phyloP scores from a whole-genome alignment of 345 rosid species.

The Brassica cretica region DNA sequence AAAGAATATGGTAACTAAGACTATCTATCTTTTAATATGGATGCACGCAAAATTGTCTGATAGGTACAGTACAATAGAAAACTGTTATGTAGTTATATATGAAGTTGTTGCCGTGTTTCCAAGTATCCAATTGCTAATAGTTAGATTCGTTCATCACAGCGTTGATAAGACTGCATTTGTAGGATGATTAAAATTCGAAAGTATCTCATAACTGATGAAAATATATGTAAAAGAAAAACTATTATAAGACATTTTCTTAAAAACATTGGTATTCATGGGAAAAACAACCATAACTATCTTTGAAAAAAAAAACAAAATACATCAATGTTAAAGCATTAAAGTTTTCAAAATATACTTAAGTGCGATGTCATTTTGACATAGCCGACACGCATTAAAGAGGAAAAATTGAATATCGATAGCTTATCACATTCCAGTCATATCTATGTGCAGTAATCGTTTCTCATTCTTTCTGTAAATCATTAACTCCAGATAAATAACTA shows the following conservation, averaged over 20 bases:
- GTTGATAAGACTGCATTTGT: background rate
- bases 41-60: background rate
- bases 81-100: background rate
- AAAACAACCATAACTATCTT: background rate
- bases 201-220: background rate
- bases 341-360: background rate
- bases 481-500: background rate
- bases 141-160: background rate
- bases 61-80: background rate
- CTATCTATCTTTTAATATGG: background rate
- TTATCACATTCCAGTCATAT: background rate
- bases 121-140: too few species aligned
- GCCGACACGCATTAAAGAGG: conserved; percentile 11
- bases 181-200: background rate
- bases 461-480: background rate
- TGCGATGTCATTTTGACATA: background rate
- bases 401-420: background rate
- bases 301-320: background rate
- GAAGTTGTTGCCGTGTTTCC: too few species aligned
- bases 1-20: background rate
- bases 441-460: background rate
- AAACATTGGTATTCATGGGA: background rate
- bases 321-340: background rate
- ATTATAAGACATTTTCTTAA: background rate
- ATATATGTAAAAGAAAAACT: background rate